Percentiles rank a stretch among this genome's conserved stretches.
These are phyloP conservation scores for Ustilago hordei DNA, from an alignment of 1,284 basidiomycete genomes.

Conservation along the genomic window DNA sequence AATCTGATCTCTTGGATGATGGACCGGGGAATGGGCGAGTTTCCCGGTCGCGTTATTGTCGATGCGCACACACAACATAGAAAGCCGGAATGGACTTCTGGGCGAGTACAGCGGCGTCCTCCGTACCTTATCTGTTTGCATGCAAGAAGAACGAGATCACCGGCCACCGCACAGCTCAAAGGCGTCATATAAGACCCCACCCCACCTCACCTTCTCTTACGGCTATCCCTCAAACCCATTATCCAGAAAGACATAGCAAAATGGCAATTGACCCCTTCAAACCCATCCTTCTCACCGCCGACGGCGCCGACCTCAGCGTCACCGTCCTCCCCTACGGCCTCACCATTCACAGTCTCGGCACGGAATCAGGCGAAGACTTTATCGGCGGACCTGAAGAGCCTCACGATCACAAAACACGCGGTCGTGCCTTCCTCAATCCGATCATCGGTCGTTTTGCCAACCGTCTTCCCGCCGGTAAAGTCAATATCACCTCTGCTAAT, in stretches of 20 bases:
- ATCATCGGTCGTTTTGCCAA: constrained; percentile 66
- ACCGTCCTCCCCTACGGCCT: constrained; percentile 62
- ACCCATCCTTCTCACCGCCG: constrained; percentile 43
- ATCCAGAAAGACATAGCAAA: neutral
- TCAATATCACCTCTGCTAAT: constrained; percentile 38
- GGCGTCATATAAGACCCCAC: neutral
- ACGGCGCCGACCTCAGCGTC: constrained; percentile 36
- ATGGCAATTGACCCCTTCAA: constrained; percentile 56
- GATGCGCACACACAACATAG: constrained; percentile 5
- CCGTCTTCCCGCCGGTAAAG: constrained; percentile 58
- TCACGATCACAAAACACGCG: constrained; percentile 41
- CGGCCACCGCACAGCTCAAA: constrained; percentile 1
- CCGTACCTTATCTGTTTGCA: neutral
- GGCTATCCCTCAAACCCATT: neutral
- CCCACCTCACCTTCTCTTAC: neutral
- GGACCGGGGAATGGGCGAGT: constrained; percentile 30
- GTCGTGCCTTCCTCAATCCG: constrained; percentile 61
- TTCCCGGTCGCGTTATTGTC: constrained; percentile 21
- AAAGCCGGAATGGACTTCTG: constrained; percentile 28
- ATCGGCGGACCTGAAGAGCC: constrained; percentile 63
- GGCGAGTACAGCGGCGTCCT: constrained; percentile 15
- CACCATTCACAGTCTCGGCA: constrained; percentile 57
- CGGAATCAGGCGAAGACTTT: constrained; percentile 52
- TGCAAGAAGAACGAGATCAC: constrained; percentile 4
- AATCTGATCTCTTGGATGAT: neutral